Evolutionary conservation across 306 rosid species (phyloP).

Genomic region (Trichosanthes cucumerina): DNA sequence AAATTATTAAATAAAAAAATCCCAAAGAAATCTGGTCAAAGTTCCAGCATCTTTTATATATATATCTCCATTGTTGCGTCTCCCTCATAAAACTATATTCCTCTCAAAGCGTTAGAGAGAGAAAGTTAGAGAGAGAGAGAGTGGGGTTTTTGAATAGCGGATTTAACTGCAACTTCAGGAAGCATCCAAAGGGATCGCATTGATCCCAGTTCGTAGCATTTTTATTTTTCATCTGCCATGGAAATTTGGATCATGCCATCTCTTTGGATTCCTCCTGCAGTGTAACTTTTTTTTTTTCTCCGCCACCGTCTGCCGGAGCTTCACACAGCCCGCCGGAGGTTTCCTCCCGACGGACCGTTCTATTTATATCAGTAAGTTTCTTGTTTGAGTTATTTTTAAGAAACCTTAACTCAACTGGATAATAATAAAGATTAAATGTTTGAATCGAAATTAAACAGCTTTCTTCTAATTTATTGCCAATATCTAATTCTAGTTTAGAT

Average conservation of each 20-base stretch:
- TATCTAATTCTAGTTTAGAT: background rate
- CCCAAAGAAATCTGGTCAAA: background rate
- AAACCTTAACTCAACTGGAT: background rate
- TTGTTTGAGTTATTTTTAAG: background rate
- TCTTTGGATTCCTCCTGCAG: conserved; percentile 22
- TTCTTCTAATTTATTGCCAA: background rate
- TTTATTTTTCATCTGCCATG: background rate
- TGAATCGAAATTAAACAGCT: background rate
- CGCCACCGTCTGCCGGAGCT: background rate
- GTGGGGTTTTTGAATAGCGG: background rate
- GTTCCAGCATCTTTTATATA: background rate
- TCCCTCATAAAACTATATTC: background rate
- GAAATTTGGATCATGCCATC: conserved; percentile 44
- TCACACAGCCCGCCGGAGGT: background rate
- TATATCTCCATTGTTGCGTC: background rate
- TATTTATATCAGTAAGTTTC: background rate
- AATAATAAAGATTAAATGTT: no score
- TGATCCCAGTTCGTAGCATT: conserved; percentile 24
- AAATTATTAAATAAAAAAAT: background rate
- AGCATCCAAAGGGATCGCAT: conserved; percentile 26
- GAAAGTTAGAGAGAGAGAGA: conserved; percentile 1
- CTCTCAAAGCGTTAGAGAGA: background rate
- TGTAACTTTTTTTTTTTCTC: background rate
- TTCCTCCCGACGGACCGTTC: background rate
- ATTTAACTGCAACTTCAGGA: conserved; percentile 23